Conservation (phyloP, 495 filamentous ascomycete species). For the Penicillium goetzii region DNA sequence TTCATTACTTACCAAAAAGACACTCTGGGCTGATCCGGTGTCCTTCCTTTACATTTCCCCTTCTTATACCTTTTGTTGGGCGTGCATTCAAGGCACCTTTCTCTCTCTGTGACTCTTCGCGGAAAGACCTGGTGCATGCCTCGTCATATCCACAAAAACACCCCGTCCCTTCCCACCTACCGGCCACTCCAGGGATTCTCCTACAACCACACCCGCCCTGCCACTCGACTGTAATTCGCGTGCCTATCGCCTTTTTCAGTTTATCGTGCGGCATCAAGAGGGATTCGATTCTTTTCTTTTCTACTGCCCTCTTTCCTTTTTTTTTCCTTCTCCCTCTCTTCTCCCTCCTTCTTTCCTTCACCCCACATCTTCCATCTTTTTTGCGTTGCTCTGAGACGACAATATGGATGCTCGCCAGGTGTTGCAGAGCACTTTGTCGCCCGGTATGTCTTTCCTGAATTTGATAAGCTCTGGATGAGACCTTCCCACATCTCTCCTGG, state of each 20-base stretch:
- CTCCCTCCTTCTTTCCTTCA: constrained; percentile 22
- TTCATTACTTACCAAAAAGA: constrained; percentile 10
- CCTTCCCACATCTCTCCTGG: constrained; percentile 22
- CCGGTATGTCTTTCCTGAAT: constrained; percentile 63
- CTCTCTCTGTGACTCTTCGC: constrained; percentile 33
- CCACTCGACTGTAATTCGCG: constrained; percentile 29
- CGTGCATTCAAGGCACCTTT: constrained; percentile 37
- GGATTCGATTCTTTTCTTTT: constrained; percentile 22
- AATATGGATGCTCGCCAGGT: constrained; percentile 82
- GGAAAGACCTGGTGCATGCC: constrained; percentile 45
- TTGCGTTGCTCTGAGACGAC: constrained; percentile 31
- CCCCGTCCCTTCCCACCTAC: constrained; percentile 36
- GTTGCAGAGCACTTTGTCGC: constrained; percentile 87
- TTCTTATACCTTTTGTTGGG: constrained; percentile 7
- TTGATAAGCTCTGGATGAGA: constrained; percentile 3
- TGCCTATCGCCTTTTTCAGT: constrained; percentile 20
- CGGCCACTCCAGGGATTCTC: constrained; percentile 29
- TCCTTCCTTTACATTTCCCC: constrained; percentile 4
- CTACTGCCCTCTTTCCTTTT: constrained; percentile 24
- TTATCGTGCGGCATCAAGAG: constrained; percentile 20
- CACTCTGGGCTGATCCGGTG: constrained; percentile 2
- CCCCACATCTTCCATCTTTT: constrained; percentile 35
- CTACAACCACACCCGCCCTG: constrained; percentile 27
- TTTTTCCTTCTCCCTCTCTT: constrained; percentile 34
- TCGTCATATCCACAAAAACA: constrained; percentile 51